These are phyloP conservation scores for Cytospora piceae DNA, from an alignment of 2,329 filamentous ascomycete species.

Conservation along the genomic window DNA sequence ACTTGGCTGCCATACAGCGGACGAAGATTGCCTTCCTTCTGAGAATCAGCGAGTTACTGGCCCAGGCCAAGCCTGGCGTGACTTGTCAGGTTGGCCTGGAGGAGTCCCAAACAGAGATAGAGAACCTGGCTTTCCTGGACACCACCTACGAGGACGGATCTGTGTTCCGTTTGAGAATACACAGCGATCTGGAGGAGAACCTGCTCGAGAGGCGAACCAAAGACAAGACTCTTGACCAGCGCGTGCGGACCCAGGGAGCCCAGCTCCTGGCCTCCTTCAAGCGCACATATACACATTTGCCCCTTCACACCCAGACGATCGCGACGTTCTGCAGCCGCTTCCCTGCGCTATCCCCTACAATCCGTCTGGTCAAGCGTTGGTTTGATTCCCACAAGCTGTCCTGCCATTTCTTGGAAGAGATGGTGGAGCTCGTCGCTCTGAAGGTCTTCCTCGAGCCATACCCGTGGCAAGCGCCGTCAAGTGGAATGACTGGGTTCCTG, in stretches of 20 bases:
- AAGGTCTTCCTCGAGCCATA: constrained; percentile 80
- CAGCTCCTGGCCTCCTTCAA: constrained; percentile 72
- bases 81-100: constrained; percentile 79
- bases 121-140: constrained; percentile 84
- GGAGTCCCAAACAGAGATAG: constrained; percentile 67
- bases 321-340: constrained; percentile 80
- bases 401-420: constrained; percentile 74
- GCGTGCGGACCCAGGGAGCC: constrained; percentile 69
- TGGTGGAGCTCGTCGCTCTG: constrained; percentile 82
- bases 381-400: constrained; percentile 81
- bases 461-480: constrained; percentile 79
- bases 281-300: constrained; percentile 70
- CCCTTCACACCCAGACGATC: constrained; percentile 81
- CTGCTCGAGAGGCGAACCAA: constrained; percentile 79
- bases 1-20: constrained; percentile 85
- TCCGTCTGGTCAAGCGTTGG: constrained; percentile 88
- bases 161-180: constrained; percentile 82
- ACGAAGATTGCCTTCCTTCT: constrained; percentile 91
- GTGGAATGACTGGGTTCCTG: constrained; percentile 77
- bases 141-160: constrained; percentile 73
- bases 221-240: constrained; percentile 69
- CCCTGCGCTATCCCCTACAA: constrained; percentile 77
- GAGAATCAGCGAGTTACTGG: constrained; percentile 72
- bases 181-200: constrained; percentile 83
- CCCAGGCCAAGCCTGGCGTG: constrained; percentile 59